These are phyloP conservation scores for Dorcoceras hygrometricum DNA, from an alignment of 257 asterid genomes.

Conservation along the genomic window DNA sequence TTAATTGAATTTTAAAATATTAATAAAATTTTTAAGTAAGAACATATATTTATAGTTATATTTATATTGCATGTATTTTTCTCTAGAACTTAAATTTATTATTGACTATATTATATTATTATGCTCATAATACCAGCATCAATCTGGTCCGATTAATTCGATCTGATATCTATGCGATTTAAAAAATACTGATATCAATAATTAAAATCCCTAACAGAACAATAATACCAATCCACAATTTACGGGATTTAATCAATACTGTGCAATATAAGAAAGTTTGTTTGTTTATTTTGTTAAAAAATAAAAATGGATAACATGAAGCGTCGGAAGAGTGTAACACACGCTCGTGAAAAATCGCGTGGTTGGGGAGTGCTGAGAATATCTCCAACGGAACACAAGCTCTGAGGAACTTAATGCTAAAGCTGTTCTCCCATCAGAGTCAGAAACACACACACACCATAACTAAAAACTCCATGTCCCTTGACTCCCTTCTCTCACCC, in stretches of 20 bases:
- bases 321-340: neutral
- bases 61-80: too few species aligned
- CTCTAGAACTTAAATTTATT: too few species aligned
- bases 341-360: slow-evolving; percentile 34
- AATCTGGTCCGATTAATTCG: too few species aligned
- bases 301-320: neutral
- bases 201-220: neutral
- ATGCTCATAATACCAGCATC: too few species aligned
- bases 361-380: slow-evolving; percentile 29
- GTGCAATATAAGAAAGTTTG: too few species aligned
- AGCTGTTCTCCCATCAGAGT: slow-evolving; percentile 33
- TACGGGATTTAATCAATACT: too few species aligned
- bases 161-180: too few species aligned
- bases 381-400: slow-evolving; percentile 42
- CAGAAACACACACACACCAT: slow-evolving; percentile 22
- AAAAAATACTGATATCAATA: neutral
- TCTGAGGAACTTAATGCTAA: slow-evolving; percentile 10
- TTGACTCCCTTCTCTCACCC: slow-evolving; percentile 19
- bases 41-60: too few species aligned
- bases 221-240: too few species aligned
- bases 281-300: neutral
- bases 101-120: too few species aligned
- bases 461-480: slow-evolving; percentile 13
- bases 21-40: too few species aligned
- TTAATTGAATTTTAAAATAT: too few species aligned